Evolutionary conservation across 768 basidiomycete genomes (phyloP), one percentile per base, ranked within the genome.

Genomic region (Mycena albidolilacea): DNA sequence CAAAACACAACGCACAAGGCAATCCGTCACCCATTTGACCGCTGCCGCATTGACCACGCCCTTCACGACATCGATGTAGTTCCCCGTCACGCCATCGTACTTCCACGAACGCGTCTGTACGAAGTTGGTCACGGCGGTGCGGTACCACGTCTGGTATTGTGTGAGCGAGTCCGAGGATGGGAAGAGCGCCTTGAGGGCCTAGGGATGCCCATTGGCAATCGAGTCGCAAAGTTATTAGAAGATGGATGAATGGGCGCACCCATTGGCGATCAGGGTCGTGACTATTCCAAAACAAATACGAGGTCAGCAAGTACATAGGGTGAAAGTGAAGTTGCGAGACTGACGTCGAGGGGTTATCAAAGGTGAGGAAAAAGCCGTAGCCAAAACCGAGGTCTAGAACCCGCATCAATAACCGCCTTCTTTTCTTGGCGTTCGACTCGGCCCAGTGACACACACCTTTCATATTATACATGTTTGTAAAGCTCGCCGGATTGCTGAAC

Each of bases 1-100:
- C 37, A 58, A 62, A 23, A 12, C 37, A 35, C 19, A 74, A 58
- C 83, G 17, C 61, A 85, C 85, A 38, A 87, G 69, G 52, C 79
- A 74, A 71, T 84, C 81, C 6, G 85, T 81, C 9, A 83, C 84
- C 86, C 86, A 88, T 50, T 83, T 81, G 7, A 85, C 80, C 10
- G 80, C 75, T 19, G 81, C 77, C 11, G 83, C 76, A 70, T 86
- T 86, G 77, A 85, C 79, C 9, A 87, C 86, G 64, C 85, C 81
- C 48, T 81, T 79, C 37, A 86, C 84, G 70, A 88, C 80, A 73
- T 89, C 85, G 71, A 88, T 74, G 43, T 79, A 81, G 61, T 68
- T 78, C 44, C 81, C 81, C 14, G 79, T 67, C 10, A 78, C 74
- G 54, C 80, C 79, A 63, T 79, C 75, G 46, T 78, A 78, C 21